Conservation (phyloP, 2,329 filamentous ascomycete genomes). For the Ophiostoma fasciatum region DNA sequence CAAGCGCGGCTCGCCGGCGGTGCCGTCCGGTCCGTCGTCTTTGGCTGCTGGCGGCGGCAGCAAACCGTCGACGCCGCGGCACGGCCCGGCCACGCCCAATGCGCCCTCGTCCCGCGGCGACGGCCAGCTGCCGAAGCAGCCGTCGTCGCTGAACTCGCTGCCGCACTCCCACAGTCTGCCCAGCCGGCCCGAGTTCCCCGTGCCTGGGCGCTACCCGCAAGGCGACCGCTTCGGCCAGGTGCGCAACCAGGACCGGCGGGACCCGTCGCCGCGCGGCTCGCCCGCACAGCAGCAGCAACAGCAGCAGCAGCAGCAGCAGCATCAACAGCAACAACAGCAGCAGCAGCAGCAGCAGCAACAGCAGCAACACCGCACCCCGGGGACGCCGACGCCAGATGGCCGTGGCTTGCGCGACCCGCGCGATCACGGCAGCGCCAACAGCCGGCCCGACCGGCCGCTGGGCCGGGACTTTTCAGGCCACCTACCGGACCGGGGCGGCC, state of each 20-base stretch:
- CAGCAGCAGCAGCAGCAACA: background rate
- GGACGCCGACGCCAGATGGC: no score
- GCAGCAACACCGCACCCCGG: no score
- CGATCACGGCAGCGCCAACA: background rate
- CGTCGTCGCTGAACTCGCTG: constrained; percentile 20
- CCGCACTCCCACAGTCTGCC: constrained; percentile 17
- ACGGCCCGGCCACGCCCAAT: constrained; percentile 12
- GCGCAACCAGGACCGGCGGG: constrained; percentile 11
- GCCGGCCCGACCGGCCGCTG: background rate
- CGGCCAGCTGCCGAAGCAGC: constrained; percentile 13
- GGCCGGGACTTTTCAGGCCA: background rate
- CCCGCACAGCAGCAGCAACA: background rate
- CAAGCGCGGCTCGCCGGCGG: constrained; percentile 1
- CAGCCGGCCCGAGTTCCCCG: constrained; percentile 16
- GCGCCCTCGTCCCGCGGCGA: no score
- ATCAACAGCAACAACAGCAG: background rate
- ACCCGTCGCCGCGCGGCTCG: constrained; percentile 1
- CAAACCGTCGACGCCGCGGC: constrained; percentile 17
- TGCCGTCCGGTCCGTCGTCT: background rate
- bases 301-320: background rate
- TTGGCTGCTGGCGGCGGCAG: constrained; percentile 5
- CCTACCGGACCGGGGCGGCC: background rate
- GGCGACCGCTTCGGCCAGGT: constrained; percentile 15
- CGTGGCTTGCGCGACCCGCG: background rate
- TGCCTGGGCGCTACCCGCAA: constrained; percentile 7